These are phyloP conservation scores for Trametes elegans DNA, from an alignment of 768 basidiomycete genomes.

Conservation along the genomic window DNA sequence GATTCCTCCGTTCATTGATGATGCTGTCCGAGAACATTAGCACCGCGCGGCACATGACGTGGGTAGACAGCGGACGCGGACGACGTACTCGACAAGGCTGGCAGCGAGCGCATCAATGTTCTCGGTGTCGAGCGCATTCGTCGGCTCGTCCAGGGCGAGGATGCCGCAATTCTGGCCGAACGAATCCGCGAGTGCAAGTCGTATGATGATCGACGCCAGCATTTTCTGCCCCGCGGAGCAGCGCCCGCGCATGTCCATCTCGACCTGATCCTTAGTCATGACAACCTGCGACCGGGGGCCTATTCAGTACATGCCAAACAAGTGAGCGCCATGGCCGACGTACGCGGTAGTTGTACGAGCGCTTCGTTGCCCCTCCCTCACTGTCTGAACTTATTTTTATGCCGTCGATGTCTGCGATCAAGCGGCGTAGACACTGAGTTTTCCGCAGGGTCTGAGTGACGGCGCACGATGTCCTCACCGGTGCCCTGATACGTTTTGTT, in stretches of 20 bases:
- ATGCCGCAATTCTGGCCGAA: conserved; percentile 99
- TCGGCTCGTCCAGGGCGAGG: conserved; percentile 95
- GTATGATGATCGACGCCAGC: conserved; percentile 96
- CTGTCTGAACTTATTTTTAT: conserved; percentile 94
- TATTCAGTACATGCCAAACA: conserved; percentile 2
- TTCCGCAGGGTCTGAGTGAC: neutral
- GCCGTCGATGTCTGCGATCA: conserved; percentile 83
- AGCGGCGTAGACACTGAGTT: conserved; percentile 1
- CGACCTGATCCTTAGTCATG: conserved; percentile 98
- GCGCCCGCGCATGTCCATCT: conserved; percentile 99
- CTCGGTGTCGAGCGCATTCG: conserved; percentile 93
- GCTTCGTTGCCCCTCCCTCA: conserved; percentile 85
- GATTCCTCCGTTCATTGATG: conserved; percentile 87
- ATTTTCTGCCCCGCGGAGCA: conserved; percentile 99
- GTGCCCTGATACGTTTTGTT: conserved; percentile 99
- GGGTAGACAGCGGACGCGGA: neutral
- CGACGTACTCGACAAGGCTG: conserved; percentile 89
- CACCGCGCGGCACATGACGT: neutral
- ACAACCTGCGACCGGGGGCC: conserved; percentile 63
- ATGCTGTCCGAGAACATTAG: conserved; percentile 51
- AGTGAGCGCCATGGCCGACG: conserved; percentile 24
- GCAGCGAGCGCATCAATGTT: conserved; percentile 93
- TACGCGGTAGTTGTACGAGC: conserved; percentile 97
- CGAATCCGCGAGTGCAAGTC: conserved; percentile 94
- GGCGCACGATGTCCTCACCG: conserved; percentile 45